These are phyloP conservation scores for Chytriomyces sp. DNA, from an alignment of 192 early-diverging fungal genomes.

Conservation along the genomic window DNA sequence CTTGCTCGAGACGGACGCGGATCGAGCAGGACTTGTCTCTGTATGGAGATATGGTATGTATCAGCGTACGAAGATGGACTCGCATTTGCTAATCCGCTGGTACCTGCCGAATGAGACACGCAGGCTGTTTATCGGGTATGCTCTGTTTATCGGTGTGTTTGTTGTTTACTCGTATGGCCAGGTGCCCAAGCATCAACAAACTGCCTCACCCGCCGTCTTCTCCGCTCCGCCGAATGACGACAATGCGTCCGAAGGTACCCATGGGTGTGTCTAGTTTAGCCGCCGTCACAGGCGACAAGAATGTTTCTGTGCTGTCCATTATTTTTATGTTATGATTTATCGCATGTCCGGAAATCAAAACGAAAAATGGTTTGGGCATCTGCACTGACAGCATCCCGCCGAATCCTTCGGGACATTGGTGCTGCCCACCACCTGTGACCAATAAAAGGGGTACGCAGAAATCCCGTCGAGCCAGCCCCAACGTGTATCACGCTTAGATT, in stretches of 20 bases:
- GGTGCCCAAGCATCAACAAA: background rate
- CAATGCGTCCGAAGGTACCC: constrained; percentile 30
- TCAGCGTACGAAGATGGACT: background rate
- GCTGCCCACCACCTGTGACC: no score
- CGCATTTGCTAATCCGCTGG: background rate
- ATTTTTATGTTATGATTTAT: no score
- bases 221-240: constrained; percentile 21
- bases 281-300: constrained; percentile 18
- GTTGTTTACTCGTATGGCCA: background rate
- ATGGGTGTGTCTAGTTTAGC: background rate
- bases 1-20: constrained; percentile 24
- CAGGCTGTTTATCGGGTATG: constrained; percentile 6
- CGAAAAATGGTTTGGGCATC: no score
- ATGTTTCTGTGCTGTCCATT: background rate
- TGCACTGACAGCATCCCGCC: no score
- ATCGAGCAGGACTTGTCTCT: constrained; percentile 26
- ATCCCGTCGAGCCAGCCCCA: no score
- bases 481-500: no score
- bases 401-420: no score
- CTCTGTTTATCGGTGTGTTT: background rate
- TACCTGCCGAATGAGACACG: constrained; percentile 23
- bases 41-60: background rate
- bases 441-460: no score
- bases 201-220: constrained; percentile 18
- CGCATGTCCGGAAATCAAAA: no score